phyloP scores from a whole-genome alignment of 306 rosid species.

The Gastrolobium bilobum region DNA sequence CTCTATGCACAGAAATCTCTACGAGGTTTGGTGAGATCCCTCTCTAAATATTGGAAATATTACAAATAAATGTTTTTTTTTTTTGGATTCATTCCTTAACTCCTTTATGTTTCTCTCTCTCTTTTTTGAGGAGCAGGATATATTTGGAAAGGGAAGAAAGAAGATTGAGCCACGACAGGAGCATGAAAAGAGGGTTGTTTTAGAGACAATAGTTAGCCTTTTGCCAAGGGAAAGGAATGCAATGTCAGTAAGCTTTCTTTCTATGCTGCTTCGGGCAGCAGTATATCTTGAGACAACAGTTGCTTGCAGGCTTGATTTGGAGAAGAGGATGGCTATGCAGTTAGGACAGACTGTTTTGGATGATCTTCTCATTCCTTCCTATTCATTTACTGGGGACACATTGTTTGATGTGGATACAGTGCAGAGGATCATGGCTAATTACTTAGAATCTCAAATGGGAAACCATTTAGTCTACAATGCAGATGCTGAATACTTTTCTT shows the following conservation, averaged over 20 bases:
- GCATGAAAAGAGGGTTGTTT: slow-evolving; percentile 89
- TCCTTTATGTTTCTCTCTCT: not conserved
- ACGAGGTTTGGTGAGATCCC: slow-evolving; percentile 96
- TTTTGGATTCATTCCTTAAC: slow-evolving; percentile 32
- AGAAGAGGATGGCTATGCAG: slow-evolving; percentile 84
- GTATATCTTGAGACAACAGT: slow-evolving; percentile 89
- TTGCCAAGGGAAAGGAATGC: slow-evolving; percentile 84
- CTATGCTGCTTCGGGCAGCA: slow-evolving; percentile 87
- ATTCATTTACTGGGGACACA: slow-evolving; percentile 83
- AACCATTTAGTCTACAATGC: slow-evolving; percentile 50
- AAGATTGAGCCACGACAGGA: slow-evolving; percentile 76
- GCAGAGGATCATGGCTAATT: slow-evolving; percentile 75
- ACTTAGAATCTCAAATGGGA: slow-evolving; percentile 64
- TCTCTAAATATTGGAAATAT: slow-evolving; percentile 36
- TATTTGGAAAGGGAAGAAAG: slow-evolving; percentile 84
- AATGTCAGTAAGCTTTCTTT: slow-evolving; percentile 92
- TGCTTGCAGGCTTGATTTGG: slow-evolving; percentile 95
- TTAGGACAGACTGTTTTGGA: slow-evolving; percentile 84
- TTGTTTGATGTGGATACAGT: slow-evolving; percentile 89
- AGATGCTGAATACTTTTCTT: slow-evolving; percentile 66
- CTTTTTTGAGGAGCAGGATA: slow-evolving; percentile 61
- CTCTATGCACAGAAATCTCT: slow-evolving; percentile 98
- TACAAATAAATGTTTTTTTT: slow-evolving; percentile 4
- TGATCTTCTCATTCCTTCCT: slow-evolving; percentile 90
- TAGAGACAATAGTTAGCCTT: slow-evolving; percentile 91